These are phyloP conservation scores for Pseudogymnoascus sp. DNA, from an alignment of 2,329 filamentous ascomycete genomes.

Conservation along the genomic window DNA sequence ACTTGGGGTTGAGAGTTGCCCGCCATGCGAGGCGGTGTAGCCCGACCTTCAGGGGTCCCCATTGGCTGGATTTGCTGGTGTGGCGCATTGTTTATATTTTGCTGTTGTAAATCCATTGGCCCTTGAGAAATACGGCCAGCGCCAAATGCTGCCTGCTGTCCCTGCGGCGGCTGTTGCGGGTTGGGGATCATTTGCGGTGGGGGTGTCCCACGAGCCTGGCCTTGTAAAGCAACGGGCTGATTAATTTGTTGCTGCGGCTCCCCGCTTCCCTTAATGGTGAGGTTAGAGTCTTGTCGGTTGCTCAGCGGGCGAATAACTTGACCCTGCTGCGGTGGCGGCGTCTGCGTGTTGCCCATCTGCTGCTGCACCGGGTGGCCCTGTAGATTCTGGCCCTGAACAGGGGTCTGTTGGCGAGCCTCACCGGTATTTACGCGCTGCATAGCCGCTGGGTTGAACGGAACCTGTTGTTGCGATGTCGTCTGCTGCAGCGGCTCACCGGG, in stretches of 20 bases:
- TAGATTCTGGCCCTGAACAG: neutral
- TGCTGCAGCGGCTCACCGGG: neutral
- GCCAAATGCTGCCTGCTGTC: neutral
- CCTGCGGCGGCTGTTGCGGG: neutral
- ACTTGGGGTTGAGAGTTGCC: neutral
- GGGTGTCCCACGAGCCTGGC: neutral
- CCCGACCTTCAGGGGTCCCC: neutral
- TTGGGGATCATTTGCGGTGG: neutral
- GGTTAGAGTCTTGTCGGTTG: neutral
- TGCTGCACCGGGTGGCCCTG: neutral
- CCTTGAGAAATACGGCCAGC: neutral
- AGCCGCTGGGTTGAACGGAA: neutral
- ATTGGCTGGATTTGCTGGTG: slow-evolving; percentile 1
- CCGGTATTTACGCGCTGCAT: neutral
- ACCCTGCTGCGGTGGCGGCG: neutral
- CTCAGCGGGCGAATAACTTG: neutral
- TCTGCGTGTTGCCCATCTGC: neutral
- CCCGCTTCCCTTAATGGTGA: neutral
- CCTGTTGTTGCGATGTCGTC: neutral
- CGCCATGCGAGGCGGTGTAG: neutral
- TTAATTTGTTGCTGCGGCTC: neutral
- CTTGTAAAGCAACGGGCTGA: neutral
- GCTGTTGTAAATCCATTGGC: neutral
- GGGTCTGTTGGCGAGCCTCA: neutral
- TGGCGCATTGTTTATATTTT: neutral